Base-by-base conservation (phyloP, 208 protist genomes). In the Phytomonas sp. region DNA sequence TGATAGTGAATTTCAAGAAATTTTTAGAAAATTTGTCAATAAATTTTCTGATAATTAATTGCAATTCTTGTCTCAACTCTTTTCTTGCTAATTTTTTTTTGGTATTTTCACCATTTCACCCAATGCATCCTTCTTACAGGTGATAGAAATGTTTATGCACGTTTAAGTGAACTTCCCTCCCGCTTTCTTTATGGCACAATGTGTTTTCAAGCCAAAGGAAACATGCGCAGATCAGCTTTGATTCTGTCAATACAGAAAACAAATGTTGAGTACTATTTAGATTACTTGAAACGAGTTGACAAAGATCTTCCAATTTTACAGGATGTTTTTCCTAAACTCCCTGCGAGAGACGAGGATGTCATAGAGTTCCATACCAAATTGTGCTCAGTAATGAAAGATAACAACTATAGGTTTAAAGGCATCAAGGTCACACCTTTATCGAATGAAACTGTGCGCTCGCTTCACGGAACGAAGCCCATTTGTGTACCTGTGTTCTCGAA, bases 401-500 rank as follows among this genome's bases (percentile, higher is more conserved):
- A 88, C 46, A 76, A 68, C 1, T 71, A 79, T 66, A 68, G 81
- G 23, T 80, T 92, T 65, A 72, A 82, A 28, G 90, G 90, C 23
- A 75, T 95, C 33, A 91, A 95, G 36, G 83, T 95, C 23, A 67
- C 91, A 1, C 80, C 87, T 9, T 78, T 81, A 30, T 74, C 74
- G 23, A 46, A 79, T 43, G 78, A 83, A 60, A 61, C 80, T 13
- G 73, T 91, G 2, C 73, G 71, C 53, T 76, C 68, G 31, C 75
- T 92, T 9, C 75, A 78, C 30, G 82, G 68, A 23, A 81, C 78
- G 4, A 67, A 83, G 17, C 53, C 82, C 26, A 69, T 92, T 26
- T 93, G 85, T 67, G 70, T 82, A 20, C 90, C 90, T 29, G 59
- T 95, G 34, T 93, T 95, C 73, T 76, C 78, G n/a, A 84, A 79